A percentile compares a stretch with the other conserved stretches of the same genome.
Conservation (phyloP, 1,284 basidiomycete species). For the Cutaneotrichosporon dermatis region DNA sequence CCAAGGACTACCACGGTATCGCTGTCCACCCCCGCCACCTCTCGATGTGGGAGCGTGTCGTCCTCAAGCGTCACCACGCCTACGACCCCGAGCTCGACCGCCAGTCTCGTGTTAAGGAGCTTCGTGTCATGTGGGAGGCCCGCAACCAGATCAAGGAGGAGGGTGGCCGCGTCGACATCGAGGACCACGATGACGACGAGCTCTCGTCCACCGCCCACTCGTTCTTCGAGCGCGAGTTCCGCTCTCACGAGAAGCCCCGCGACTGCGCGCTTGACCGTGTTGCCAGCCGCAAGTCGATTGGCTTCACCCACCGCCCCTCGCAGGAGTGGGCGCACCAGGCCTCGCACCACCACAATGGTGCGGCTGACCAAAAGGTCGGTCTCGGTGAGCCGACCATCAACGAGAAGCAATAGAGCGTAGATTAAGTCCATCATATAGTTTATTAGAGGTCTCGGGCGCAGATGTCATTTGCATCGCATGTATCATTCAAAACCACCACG, state of each 20-base stretch:
- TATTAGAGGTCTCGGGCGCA: no score
- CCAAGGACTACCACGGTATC: slow-evolving; percentile 55
- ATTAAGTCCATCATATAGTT: no score
- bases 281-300: not conserved
- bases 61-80: slow-evolving; percentile 52
- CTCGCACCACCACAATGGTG: not conserved
- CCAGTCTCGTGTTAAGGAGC: slow-evolving; percentile 52
- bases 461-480: no score
- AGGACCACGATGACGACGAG: slow-evolving; percentile 32
- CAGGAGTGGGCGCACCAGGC: not conserved
- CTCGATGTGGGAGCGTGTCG: slow-evolving; percentile 50
- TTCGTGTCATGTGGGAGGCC: slow-evolving; percentile 49
- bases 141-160: slow-evolving; percentile 29
- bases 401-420: no score
- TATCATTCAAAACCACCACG: no score
- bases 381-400: no score
- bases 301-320: not conserved
- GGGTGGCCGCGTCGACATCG: slow-evolving; percentile 15
- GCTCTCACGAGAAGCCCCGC: slow-evolving; percentile 8
- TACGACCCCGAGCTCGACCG: slow-evolving; percentile 55
- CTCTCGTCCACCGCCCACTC: slow-evolving; percentile 25
- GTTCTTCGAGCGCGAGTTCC: slow-evolving; percentile 29
- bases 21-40: slow-evolving; percentile 56
- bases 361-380: no score
- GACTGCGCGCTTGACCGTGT: slow-evolving; percentile 1